These are phyloP conservation scores for Spiraea crenata DNA, from an alignment of 331 rosid species.

Conservation along the genomic window DNA sequence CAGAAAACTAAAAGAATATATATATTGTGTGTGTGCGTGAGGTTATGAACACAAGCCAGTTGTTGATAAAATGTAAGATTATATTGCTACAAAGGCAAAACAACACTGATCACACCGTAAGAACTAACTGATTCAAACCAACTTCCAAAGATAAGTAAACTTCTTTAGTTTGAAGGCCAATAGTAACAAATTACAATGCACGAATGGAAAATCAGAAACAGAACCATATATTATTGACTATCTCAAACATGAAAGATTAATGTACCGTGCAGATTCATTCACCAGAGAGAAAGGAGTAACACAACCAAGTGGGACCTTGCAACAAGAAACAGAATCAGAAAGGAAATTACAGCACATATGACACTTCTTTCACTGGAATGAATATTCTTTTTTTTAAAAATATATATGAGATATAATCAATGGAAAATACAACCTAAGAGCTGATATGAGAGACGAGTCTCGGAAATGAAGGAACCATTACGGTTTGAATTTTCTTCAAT, in stretches of 20 bases:
- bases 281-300: constrained; percentile 90
- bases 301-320: constrained; percentile 78
- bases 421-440: background rate
- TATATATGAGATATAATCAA: background rate
- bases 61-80: background rate
- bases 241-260: constrained; percentile 7
- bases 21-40: no score
- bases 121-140: background rate
- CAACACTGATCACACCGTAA: background rate
- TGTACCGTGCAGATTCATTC: constrained; percentile 83
- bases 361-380: background rate
- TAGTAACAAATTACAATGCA: background rate
- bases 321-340: constrained; percentile 24
- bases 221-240: background rate
- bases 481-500: background rate
- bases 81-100: background rate
- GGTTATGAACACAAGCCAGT: background rate
- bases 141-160: background rate
- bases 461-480: background rate
- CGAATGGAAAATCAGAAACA: background rate
- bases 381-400: background rate
- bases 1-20: background rate
- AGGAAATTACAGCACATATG: background rate
- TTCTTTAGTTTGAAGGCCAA: background rate
- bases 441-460: background rate